These are phyloP conservation scores for Bauhinia variegata DNA, from an alignment of 306 rosid species.

Conservation along the genomic window DNA sequence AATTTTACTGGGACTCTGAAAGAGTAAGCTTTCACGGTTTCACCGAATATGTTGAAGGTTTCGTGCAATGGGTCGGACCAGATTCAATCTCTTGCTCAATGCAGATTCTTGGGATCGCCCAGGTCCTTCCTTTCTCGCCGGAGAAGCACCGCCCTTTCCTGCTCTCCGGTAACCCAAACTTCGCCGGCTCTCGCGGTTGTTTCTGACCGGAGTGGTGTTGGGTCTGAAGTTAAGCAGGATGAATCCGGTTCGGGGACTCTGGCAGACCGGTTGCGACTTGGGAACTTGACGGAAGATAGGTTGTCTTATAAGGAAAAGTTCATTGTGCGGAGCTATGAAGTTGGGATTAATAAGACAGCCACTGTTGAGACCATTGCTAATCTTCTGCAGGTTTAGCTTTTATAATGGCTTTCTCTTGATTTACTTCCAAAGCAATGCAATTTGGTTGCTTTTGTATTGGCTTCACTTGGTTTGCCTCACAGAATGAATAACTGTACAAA, in stretches of 20 bases:
- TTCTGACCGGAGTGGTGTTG: too few species aligned
- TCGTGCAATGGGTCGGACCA: slow-evolving; percentile 74
- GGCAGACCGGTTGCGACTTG: slow-evolving; percentile 78
- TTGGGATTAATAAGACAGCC: slow-evolving; percentile 93
- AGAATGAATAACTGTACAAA: too few species aligned
- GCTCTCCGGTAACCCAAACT: slow-evolving; percentile 8
- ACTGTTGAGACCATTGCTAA: slow-evolving; percentile 97
- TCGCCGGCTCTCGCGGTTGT: slow-evolving; percentile 43
- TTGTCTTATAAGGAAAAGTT: slow-evolving; percentile 87
- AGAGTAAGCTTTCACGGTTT: not conserved
- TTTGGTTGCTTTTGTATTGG: not conserved
- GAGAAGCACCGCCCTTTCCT: slow-evolving; percentile 23
- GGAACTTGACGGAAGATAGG: slow-evolving; percentile 81
- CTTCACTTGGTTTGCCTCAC: too few species aligned
- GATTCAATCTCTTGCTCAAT: slow-evolving; percentile 64
- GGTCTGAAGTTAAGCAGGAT: slow-evolving; percentile 35
- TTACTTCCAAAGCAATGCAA: not conserved
- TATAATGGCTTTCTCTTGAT: not conserved
- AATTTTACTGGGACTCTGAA: slow-evolving; percentile 1
- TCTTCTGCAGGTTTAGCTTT: slow-evolving; percentile 72
- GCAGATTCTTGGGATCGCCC: slow-evolving; percentile 52
- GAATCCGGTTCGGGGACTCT: slow-evolving; percentile 49
- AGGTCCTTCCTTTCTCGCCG: slow-evolving; percentile 31
- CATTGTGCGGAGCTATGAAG: slow-evolving; percentile 91
- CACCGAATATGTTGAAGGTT: slow-evolving; percentile 64